Evolutionary conservation across 2,329 filamentous ascomycete genomes (phyloP).

Genomic region (Leptographium wingfieldii): DNA sequence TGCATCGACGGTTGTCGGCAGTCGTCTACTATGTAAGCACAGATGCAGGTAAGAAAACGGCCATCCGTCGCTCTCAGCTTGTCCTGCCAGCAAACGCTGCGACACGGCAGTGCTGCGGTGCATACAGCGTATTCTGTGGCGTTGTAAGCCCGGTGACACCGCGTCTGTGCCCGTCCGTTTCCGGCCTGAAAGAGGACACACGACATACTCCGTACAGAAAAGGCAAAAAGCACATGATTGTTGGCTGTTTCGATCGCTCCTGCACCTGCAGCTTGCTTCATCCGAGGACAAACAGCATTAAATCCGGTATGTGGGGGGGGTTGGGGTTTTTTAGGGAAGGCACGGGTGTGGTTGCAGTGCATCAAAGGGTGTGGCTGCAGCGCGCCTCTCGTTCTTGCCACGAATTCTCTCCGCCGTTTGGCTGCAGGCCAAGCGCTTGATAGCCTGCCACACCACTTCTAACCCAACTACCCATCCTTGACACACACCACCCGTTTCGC

Average conservation of each 20-base stretch:
- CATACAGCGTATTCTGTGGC: too few relatives aligned
- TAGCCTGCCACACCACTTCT: constrained; percentile 1
- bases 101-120: too few relatives aligned
- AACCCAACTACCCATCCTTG: constrained; percentile 2
- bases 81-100: too few relatives aligned
- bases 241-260: not conserved
- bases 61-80: too few relatives aligned
- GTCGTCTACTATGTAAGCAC: not conserved
- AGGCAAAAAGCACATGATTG: not conserved
- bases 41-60: too few relatives aligned
- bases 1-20: not conserved
- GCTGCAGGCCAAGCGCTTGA: constrained; percentile 3
- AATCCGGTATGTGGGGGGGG: not conserved
- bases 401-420: not conserved
- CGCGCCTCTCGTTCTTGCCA: not conserved
- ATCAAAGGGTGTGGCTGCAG: not conserved
- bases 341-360: not conserved
- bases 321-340: not conserved
- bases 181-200: not conserved
- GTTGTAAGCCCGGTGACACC: not conserved
- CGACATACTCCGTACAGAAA: not conserved
- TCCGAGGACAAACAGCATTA: not conserved
- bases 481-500: constrained; percentile 4
- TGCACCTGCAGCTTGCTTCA: not conserved
- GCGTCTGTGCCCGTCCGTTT: not conserved